Base-by-base conservation (phyloP, 768 basidiomycete genomes). In the Trametes cingulata region DNA sequence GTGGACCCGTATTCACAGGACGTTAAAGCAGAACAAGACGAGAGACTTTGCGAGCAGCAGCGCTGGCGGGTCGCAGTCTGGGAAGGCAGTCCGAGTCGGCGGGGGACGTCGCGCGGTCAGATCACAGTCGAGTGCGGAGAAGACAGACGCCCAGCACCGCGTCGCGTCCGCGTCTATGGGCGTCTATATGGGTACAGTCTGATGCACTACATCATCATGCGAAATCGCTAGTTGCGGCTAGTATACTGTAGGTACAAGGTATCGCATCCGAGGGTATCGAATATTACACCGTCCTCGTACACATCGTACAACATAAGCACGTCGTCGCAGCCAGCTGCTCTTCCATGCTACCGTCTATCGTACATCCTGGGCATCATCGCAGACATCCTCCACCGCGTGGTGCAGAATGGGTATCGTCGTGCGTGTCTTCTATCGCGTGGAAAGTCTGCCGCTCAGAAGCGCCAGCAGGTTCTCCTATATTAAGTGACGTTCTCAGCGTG, bases 401-500 rank as follows among this genome's bases (percentile, higher is more conserved):
- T 45, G 6, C 29, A 9, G 22, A 2, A 3, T n/a, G 17, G 41
- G 17, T n/a, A 54, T 33, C 52, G 42, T 27, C 27, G 33, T 35
- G 37, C n/a, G 15, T 40, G 25, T 36, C 20, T 19, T 22, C 40
- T 36, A 55, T 39, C 55, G 61, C 52, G 61, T 54, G 61, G 52
- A 35, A 5, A 58, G 35, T 33, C 42, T 54, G 61, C 52, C 58
- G 56, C 56, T 58, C 52, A 63, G 57, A 53, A 63, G 52, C 52
- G 61, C 61, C 22, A 63, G 56, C 41, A 63, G 39, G 6, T 63
- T 61, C 53, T 61, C 60, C 60, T 61, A 42, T 48, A 50, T 50
- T 29, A 35, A 36, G 36, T 14, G 15, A 33, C 29, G 10, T 10
- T 33, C 22, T 55, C 47, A 54, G 40, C 39, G 37, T 36, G 35